Evolutionary conservation across 805 yeast species (phyloP).

Genomic region (Ogataea minuta): DNA sequence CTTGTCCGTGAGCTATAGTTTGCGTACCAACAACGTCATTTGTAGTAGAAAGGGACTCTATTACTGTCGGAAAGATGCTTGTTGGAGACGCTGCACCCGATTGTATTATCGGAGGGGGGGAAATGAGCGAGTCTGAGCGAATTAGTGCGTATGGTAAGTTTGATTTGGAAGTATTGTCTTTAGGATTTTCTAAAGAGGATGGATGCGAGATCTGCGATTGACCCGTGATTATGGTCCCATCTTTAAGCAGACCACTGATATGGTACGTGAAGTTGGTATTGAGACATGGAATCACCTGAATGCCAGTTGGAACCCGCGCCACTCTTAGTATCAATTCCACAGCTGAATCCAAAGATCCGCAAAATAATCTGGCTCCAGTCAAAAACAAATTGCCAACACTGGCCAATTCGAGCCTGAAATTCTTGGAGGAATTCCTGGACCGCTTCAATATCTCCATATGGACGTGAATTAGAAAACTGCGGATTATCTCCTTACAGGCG

Average conservation of each 20-base stretch:
- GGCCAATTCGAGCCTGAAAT: constrained; percentile 73
- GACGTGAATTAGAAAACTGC: constrained; percentile 76
- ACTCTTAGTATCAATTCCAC: constrained; percentile 71
- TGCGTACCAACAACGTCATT: constrained; percentile 19
- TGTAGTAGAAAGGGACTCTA: too few relatives aligned
- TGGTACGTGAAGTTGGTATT: constrained; percentile 85
- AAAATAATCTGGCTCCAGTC: constrained; percentile 76
- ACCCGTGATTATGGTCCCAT: constrained; percentile 79
- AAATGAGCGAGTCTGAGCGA: constrained; percentile 18
- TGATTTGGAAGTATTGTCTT: neutral
- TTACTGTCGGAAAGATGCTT: neutral
- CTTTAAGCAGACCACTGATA: constrained; percentile 68
- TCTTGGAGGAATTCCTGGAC: constrained; percentile 51
- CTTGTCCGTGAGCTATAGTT: constrained; percentile 21
- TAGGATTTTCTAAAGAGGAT: constrained; percentile 4
- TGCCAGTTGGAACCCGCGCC: constrained; percentile 50
- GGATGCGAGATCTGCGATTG: constrained; percentile 96
- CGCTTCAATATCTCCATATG: constrained; percentile 75
- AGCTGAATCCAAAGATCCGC: constrained; percentile 83
- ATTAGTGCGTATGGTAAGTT: constrained; percentile 7
- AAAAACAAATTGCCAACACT: constrained; percentile 82
- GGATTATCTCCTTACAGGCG: constrained; percentile 64
- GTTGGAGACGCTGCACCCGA: constrained; percentile 20
- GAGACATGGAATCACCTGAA: constrained; percentile 72
- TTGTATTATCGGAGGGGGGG: constrained; percentile 24